Evolutionary conservation across 1,139 yeast genomes (phyloP).

Genomic region (Yamadazyma conglobata): DNA sequence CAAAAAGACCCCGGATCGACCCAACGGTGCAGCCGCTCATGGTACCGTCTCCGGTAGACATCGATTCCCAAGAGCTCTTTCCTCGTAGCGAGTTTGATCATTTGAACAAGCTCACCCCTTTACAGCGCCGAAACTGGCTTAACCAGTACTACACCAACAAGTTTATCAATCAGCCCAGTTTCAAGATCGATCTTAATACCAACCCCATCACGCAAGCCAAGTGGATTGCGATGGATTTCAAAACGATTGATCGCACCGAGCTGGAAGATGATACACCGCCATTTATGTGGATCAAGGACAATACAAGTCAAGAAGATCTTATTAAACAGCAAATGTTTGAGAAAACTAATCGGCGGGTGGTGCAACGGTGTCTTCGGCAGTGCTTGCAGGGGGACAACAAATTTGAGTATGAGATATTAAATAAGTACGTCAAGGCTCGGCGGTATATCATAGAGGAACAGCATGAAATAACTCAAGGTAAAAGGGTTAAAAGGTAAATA

Average conservation of each 20-base stretch:
- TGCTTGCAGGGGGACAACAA: conserved; percentile 8
- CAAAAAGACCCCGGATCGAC: background rate
- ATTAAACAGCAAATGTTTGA: conserved; percentile 11
- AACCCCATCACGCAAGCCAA: conserved; percentile 26
- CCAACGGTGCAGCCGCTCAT: background rate
- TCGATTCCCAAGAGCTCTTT: background rate
- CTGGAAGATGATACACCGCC: conserved; percentile 17
- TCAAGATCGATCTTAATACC: conserved; percentile 22
- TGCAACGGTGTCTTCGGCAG: conserved; percentile 6
- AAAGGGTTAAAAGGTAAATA: too few relatives aligned
- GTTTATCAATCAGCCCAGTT: conserved; percentile 17
- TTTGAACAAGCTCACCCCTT: conserved; percentile 15
- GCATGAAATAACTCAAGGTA: too few relatives aligned
- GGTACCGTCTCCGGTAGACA: background rate
- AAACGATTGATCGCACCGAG: conserved; percentile 13
- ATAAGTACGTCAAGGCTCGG: conserved; percentile 8
- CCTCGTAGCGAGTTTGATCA: conserved; percentile 5
- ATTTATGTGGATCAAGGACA: conserved; percentile 15
- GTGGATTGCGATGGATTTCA: conserved; percentile 49
- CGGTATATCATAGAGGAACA: too few relatives aligned
- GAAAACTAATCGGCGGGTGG: conserved; percentile 3
- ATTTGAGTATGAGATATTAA: conserved; percentile 12
- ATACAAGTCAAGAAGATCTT: conserved; percentile 20
- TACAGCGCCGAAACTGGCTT: conserved; percentile 31
- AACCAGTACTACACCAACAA: conserved; percentile 23